phyloP scores from a whole-genome alignment of 192 early-diverging fungal genomes.

The Rhizophagus sp. region DNA sequence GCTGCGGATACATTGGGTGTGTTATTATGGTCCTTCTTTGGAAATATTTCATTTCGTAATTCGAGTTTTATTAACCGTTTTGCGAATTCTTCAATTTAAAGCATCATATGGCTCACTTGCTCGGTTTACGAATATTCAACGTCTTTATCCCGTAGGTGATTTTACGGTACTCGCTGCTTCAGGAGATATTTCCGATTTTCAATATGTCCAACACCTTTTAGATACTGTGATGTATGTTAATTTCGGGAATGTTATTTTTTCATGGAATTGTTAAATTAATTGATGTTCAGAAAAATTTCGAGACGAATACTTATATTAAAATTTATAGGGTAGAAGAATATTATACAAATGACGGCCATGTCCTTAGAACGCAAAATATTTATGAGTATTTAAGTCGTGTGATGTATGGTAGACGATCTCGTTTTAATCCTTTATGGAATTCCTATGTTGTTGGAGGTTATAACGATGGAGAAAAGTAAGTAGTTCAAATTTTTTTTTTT shows the following conservation, averaged over 20 bases:
- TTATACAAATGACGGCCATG: conserved; percentile 87
- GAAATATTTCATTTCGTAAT: no score
- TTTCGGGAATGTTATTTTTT: neutral
- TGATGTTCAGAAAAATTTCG: neutral
- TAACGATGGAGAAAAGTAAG: conserved; percentile 70
- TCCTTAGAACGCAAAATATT: conserved; percentile 80
- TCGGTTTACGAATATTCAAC: conserved; percentile 87
- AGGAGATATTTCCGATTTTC: conserved; percentile 94
- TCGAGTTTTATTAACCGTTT: no score
- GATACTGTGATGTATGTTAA: conserved; percentile 66
- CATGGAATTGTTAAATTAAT: no score
- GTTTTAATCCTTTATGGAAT: conserved; percentile 96
- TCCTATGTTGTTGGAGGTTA: conserved; percentile 87
- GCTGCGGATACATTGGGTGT: conserved; percentile 89
- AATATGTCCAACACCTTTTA: conserved; percentile 86
- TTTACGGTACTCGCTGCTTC: conserved; percentile 87
- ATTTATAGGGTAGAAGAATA: conserved; percentile 77
- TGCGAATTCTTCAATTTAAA: conserved; percentile 21
- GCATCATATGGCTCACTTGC: conserved; percentile 94
- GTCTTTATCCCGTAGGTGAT: conserved; percentile 78
- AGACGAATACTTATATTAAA: conserved; percentile 3
- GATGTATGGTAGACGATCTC: conserved; percentile 89
- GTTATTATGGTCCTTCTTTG: neutral
- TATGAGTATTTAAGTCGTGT: conserved; percentile 88
- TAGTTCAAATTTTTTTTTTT: neutral